Evolutionary conservation across 371 early-diverging fungal species (phyloP).

Genomic region (Circinella umbellata): DNA sequence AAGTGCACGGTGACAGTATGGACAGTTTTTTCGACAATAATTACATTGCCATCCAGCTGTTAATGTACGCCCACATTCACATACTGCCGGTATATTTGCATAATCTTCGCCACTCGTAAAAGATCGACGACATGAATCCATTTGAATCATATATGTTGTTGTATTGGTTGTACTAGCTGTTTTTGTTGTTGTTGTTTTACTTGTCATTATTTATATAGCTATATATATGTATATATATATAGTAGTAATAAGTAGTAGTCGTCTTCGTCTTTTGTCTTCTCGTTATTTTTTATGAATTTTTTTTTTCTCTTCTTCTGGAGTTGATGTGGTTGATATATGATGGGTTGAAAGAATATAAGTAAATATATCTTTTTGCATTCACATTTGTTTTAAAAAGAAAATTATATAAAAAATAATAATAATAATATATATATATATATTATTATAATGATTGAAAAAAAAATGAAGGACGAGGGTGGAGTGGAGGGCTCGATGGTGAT

Average conservation of each 20-base stretch:
- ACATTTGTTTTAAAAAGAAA: not conserved
- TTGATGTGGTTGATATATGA: too few species aligned
- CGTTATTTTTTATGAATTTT: too few species aligned
- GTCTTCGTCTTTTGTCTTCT: not conserved
- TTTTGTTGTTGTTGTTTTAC: not conserved
- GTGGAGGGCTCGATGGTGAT: too few species aligned
- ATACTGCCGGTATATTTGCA: slow-evolving; percentile 4
- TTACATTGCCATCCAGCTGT: slow-evolving; percentile 37
- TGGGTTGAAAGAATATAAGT: too few species aligned
- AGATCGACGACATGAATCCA: slow-evolving; percentile 7
- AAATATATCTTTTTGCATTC: not conserved
- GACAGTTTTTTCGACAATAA: slow-evolving; percentile 34
- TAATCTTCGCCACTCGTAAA: slow-evolving; percentile 1
- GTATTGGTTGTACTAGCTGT: not conserved
- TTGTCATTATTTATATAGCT: not conserved
- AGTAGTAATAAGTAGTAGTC: not conserved
- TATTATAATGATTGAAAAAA: too few species aligned
- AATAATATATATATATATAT: too few species aligned
- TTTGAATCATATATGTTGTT: not conserved
- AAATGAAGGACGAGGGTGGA: too few species aligned
- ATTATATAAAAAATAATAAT: too few species aligned
- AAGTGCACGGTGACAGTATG: slow-evolving; percentile 35
- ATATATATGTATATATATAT: not conserved
- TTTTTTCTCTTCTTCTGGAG: too few species aligned
- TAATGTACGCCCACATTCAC: slow-evolving; percentile 38